phyloP scores from a whole-genome alignment of 2,329 filamentous ascomycete species.

The Nakataea oryzae region DNA sequence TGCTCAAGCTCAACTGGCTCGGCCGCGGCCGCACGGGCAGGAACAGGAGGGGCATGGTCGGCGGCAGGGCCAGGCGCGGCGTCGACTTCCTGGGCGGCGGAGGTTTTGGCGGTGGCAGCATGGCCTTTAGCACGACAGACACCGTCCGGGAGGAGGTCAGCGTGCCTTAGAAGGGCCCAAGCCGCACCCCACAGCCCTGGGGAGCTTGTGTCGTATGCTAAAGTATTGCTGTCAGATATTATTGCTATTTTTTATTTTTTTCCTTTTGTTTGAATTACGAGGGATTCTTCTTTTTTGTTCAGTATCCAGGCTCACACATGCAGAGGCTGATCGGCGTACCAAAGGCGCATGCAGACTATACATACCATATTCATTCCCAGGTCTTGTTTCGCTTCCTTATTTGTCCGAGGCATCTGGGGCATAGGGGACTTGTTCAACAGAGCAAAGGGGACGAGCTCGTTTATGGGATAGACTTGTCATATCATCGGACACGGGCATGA shows the following conservation, averaged over 20 bases:
- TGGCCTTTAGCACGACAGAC: background rate
- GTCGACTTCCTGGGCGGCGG: background rate
- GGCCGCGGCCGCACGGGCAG: slow-evolving; percentile 80
- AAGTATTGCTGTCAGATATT: background rate
- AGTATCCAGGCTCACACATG: no score
- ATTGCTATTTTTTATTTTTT: background rate
- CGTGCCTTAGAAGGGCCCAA: slow-evolving; percentile 14
- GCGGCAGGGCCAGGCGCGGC: slow-evolving; percentile 41
- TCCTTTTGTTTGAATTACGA: background rate
- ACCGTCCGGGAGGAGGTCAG: slow-evolving; percentile 27
- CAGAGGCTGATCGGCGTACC: no score
- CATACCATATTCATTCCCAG: no score
- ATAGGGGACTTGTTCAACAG: no score
- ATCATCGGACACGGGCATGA: no score
- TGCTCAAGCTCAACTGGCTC: slow-evolving; percentile 95
- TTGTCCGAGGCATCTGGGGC: no score
- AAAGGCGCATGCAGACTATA: no score
- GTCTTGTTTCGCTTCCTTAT: no score
- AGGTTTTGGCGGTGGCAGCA: background rate
- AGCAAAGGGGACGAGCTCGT: no score
- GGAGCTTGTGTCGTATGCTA: background rate
- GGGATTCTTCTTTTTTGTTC: background rate
- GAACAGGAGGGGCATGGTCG: slow-evolving; percentile 83
- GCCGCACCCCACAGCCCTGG: no score
- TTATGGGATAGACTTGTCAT: no score